A percentile compares a stretch with the other conserved stretches of the same genome.
Conservation (phyloP, 371 early-diverging fungal genomes). For the Cladochytrium tenue region DNA sequence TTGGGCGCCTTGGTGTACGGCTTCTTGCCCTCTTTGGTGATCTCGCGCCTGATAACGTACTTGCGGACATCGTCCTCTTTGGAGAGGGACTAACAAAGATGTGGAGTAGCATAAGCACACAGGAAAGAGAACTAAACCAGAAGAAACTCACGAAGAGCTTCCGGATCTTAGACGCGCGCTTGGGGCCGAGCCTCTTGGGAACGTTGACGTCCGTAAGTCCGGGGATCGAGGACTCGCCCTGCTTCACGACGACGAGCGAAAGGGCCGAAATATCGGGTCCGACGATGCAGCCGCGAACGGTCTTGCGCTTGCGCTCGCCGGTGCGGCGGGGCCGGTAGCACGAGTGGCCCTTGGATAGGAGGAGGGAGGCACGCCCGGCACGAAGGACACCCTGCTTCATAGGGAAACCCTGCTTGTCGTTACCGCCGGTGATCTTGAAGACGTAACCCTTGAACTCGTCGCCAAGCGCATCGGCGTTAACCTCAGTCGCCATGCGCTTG, state of each 20-base stretch:
- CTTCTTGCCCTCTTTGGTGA: constrained; percentile 76
- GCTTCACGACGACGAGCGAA: constrained; percentile 93
- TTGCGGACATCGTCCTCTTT: constrained; percentile 97
- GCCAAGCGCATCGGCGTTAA: constrained; percentile 93
- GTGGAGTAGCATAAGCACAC: not conserved
- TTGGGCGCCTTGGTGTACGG: constrained; percentile 90
- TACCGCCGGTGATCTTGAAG: constrained; percentile 98
- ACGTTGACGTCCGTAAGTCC: constrained; percentile 93
- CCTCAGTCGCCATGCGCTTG: constrained; percentile 96
- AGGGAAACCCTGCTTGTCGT: constrained; percentile 98
- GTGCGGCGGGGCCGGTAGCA: constrained; percentile 98
- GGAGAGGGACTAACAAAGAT: constrained; percentile 51
- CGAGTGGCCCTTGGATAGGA: constrained; percentile 95
- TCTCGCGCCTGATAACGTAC: constrained; percentile 96
- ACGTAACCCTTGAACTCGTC: constrained; percentile 99
- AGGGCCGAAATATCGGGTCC: constrained; percentile 93
- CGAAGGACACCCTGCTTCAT: constrained; percentile 96
- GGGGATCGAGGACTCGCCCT: constrained; percentile 90
- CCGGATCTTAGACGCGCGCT: constrained; percentile 98
- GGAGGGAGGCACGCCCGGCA: constrained; percentile 90
- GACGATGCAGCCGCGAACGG: constrained; percentile 98
- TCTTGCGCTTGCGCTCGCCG: constrained; percentile 98
- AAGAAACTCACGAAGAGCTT: constrained; percentile 85
- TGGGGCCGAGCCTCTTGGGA: constrained; percentile 96
- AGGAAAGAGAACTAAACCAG: not conserved